Evolutionary conservation across 768 basidiomycete genomes (phyloP).

Genomic region (Tylopilus sp.): DNA sequence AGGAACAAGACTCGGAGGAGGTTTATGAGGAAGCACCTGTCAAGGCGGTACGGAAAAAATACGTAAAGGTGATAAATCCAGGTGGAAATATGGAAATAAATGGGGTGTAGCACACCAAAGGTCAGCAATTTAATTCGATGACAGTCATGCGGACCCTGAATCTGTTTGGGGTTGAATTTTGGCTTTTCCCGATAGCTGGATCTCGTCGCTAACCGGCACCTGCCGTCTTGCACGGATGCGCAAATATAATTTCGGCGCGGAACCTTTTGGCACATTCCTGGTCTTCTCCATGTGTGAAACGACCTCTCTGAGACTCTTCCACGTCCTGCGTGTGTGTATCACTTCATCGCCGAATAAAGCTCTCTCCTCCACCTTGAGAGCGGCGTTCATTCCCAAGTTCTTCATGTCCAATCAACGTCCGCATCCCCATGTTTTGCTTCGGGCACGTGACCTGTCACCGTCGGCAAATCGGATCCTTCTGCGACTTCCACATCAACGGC

Average conservation of each 20-base stretch:
- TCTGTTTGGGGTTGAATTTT: conserved; percentile 29
- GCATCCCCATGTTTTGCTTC: conserved; percentile 13
- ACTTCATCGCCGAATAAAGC: not conserved
- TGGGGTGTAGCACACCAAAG: conserved; percentile 12
- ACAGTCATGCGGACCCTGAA: conserved; percentile 33
- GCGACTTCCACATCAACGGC: conserved; percentile 6
- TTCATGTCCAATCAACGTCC: conserved; percentile 8
- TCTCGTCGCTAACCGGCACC: conserved; percentile 28
- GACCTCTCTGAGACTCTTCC: conserved; percentile 7
- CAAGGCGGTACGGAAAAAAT: conserved; percentile 36
- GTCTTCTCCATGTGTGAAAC: conserved; percentile 20
- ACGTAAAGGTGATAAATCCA: conserved; percentile 28
- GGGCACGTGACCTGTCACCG: conserved; percentile 24
- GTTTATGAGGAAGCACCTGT: conserved; percentile 35
- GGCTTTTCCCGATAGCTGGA: conserved; percentile 32
- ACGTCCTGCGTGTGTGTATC: conserved; percentile 3
- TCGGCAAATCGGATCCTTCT: not conserved
- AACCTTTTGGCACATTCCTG: conserved; percentile 18
- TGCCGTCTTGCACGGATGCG: conserved; percentile 27
- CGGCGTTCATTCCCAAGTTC: not conserved
- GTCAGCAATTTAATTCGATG: conserved; percentile 27
- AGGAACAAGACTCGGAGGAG: conserved; percentile 21
- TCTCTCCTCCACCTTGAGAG: not conserved
- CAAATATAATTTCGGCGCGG: conserved; percentile 32
- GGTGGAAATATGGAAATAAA: conserved; percentile 27